phyloP scores from a whole-genome alignment of 495 filamentous ascomycete genomes.

The Lepraria neglecta region DNA sequence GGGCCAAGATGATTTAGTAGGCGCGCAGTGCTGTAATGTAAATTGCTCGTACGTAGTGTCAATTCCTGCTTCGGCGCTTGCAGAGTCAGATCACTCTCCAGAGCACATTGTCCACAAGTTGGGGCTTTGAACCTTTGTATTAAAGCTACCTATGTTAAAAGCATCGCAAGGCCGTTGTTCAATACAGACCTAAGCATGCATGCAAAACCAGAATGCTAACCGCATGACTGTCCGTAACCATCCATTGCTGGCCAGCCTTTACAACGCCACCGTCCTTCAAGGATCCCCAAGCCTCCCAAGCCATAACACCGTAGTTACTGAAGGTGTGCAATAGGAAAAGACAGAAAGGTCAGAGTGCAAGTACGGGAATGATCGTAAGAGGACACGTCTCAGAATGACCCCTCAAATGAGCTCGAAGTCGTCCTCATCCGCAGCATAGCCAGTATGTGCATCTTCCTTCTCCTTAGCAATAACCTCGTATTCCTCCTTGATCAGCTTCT shows the following conservation, averaged over 20 bases:
- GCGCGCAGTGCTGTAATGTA: no score
- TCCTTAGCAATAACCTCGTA: slow-evolving; percentile 50
- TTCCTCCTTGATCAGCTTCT: slow-evolving; percentile 51
- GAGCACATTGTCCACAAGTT: background rate
- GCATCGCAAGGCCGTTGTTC: background rate
- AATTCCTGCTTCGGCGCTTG: no score
- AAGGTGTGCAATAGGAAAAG: background rate
- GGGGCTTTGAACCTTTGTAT: background rate
- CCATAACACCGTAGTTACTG: background rate
- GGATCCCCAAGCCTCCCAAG: background rate
- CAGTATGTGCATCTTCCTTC: slow-evolving; percentile 32
- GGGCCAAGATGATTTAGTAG: no score
- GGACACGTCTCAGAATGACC: background rate
- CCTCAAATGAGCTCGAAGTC: slow-evolving; percentile 39
- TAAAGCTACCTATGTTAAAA: background rate
- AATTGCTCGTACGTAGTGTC: no score
- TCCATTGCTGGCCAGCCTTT: slow-evolving; percentile 11
- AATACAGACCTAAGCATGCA: background rate
- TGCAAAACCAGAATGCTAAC: background rate
- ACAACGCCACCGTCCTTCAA: background rate
- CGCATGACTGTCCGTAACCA: background rate
- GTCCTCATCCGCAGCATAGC: slow-evolving; percentile 38
- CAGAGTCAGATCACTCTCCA: background rate
- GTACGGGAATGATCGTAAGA: background rate
- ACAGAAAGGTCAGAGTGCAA: background rate